Conservation (phyloP, 768 basidiomycete species). For the Termitomyces sp. region DNA sequence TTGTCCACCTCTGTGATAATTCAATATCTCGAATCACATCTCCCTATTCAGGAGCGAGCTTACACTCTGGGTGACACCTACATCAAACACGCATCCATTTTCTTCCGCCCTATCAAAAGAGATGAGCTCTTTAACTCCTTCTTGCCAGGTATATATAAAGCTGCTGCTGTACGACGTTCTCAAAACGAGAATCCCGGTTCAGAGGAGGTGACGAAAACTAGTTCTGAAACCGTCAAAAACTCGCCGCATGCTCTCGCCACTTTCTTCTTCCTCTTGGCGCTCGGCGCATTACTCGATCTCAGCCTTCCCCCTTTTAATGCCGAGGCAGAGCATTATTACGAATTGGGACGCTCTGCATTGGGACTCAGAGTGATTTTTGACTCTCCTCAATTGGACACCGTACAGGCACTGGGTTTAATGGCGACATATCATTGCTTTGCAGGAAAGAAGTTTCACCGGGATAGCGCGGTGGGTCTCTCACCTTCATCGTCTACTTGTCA, state of each 20-base stretch:
- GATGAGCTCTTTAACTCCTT: constrained; percentile 39
- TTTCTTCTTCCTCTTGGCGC: constrained; percentile 53
- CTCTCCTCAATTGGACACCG: constrained; percentile 47
- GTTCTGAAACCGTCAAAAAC: neutral
- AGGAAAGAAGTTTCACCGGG: constrained; percentile 45
- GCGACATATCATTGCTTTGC: constrained; percentile 49
- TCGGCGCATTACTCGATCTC: constrained; percentile 57
- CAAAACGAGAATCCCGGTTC: constrained; percentile 9
- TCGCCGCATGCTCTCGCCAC: constrained; percentile 47
- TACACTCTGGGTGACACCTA: constrained; percentile 34
- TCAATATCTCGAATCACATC: constrained; percentile 29
- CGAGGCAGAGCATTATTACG: constrained; percentile 57
- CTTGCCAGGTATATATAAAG: constrained; percentile 33
- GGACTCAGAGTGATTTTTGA: constrained; percentile 47
- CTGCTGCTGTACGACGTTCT: constrained; percentile 12
- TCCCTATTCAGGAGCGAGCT: constrained; percentile 42
- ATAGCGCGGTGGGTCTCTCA: constrained; percentile 29
- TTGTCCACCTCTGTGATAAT: constrained; percentile 23
- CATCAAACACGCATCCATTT: constrained; percentile 38
- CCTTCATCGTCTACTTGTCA: constrained; percentile 18
- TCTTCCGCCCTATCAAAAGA: constrained; percentile 44
- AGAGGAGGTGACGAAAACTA: neutral
- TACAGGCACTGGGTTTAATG: constrained; percentile 55
- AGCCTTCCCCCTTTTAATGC: constrained; percentile 43
- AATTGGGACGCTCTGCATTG: constrained; percentile 49